Base-by-base conservation (phyloP, 2,329 filamentous ascomycete genomes). In the Parasarocladium wereldwijsianum region DNA sequence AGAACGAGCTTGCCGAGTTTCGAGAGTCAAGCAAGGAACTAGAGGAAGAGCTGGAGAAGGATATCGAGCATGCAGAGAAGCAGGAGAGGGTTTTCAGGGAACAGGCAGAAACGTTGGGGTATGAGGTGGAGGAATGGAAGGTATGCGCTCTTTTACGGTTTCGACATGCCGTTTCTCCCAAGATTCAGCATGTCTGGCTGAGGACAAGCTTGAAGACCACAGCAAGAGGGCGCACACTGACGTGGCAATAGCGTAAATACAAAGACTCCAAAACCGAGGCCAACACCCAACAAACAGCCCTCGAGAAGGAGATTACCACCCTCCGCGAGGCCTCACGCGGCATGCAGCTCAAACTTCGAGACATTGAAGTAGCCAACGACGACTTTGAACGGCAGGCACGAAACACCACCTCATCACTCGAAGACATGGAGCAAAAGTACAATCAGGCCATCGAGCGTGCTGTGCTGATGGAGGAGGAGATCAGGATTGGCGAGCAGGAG, bases 111-210 rank as follows among this genome's bases (percentile, higher is more conserved):
- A 69, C 66, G 21, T 55, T 93, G 38, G 73, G 69, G 29, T 98
- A 84, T 47, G 86, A 96, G 53, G 86, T 90, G 1, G 85, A 96
- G 34, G 90, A 98, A 57, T 98, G 90, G 90, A 96, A 96, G 76
- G 85, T 87, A 61, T 54, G 70, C n/a, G 16, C n/a, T 22, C 15
- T 17, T 29, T 12, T 12, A 24, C 24, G n/a, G 13, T 29, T 22
- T 20, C 14, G 13, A 6, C 16, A 10, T 14, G 12, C 18, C 8
- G 4, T 12, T 13, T 14, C 11, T 17, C 19, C 17, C 17, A 16
- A 7, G 15, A 19, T n/a, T n/a, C n/a, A n/a, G n/a, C n/a, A n/a
- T n/a, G n/a, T n/a, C n/a, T n/a, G n/a, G n/a, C n/a, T n/a, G n/a
- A n/a, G n/a, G n/a, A n/a, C n/a, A n/a, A n/a, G n/a, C n/a, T n/a